Percentiles rank a stretch among this genome's conserved stretches.
phyloP scores from a whole-genome alignment of 139 green algal genomes.

The Trebouxia sp. region DNA sequence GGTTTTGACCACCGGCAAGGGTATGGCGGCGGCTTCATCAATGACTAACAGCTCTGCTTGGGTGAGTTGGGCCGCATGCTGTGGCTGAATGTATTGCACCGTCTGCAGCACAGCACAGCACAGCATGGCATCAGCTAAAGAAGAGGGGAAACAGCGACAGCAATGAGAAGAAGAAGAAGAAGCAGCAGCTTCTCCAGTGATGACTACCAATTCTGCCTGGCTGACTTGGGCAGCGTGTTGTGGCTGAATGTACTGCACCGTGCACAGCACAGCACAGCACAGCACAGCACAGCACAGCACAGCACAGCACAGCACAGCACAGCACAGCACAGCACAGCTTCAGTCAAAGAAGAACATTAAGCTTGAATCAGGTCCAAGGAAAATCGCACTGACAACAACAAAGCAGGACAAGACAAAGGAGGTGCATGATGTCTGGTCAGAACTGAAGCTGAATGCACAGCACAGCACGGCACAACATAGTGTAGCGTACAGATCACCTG shows the following conservation, averaged over 20 bases:
- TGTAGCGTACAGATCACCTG: too few species aligned
- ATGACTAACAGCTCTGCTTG: conserved; percentile 98
- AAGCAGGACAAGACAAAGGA: too few species aligned
- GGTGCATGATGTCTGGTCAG: neutral
- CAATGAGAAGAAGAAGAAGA: too few species aligned
- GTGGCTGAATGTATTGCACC: conserved; percentile 96
- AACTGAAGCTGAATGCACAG: neutral
- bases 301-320: too few species aligned
- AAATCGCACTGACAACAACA: too few species aligned
- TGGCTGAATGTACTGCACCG: conserved; percentile 95
- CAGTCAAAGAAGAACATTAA: too few species aligned
- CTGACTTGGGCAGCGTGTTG: conserved; percentile 83
- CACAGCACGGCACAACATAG: neutral
- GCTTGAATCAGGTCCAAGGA: too few species aligned
- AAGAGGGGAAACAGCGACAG: neutral
- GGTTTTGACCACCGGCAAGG: conserved; percentile 88
- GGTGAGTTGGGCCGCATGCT: conserved; percentile 83
- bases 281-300: too few species aligned
- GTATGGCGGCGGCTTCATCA: conserved; percentile 97
- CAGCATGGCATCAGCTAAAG: neutral
- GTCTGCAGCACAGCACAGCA: conserved; percentile 75
- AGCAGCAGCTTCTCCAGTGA: conserved; percentile 97
- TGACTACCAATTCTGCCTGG: conserved; percentile 95
- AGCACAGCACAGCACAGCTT: too few species aligned
- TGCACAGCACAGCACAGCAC: too few species aligned